A percentile compares a stretch with the other conserved stretches of the same genome.
Conservation (phyloP, 2,329 filamentous ascomycete genomes). For the Fusarium subtropicale region DNA sequence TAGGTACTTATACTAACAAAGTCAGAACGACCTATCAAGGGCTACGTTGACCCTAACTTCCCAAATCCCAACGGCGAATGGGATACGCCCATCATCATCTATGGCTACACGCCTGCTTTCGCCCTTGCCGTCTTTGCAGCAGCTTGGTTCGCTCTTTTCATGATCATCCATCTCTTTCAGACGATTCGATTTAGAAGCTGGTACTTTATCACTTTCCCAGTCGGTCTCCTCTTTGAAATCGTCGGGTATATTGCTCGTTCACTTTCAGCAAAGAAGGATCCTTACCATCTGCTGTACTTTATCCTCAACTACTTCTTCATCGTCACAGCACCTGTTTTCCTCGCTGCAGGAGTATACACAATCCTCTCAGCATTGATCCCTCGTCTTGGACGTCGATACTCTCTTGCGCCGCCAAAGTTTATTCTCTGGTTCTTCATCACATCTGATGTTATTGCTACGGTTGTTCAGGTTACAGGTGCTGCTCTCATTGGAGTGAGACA, state of each 20-base stretch:
- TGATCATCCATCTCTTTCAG: conserved; percentile 54
- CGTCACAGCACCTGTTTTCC: conserved; percentile 68
- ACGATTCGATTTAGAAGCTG: conserved; percentile 55
- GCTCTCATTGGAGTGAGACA: conserved; percentile 63
- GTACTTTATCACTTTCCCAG: conserved; percentile 60
- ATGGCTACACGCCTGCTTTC: conserved; percentile 62
- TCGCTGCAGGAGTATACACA: conserved; percentile 67
- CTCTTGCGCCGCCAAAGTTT: conserved; percentile 58
- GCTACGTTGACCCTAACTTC: conserved; percentile 65
- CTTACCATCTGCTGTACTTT: conserved; percentile 66
- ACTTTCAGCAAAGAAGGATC: conserved; percentile 61
- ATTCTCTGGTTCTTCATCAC: conserved; percentile 67
- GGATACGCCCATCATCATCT: conserved; percentile 63
- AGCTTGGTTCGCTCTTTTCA: conserved; percentile 57
- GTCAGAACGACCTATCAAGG: conserved; percentile 32
- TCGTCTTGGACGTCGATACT: conserved; percentile 56
- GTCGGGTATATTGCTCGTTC: conserved; percentile 62
- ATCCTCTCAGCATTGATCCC: conserved; percentile 63
- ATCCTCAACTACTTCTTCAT: conserved; percentile 72
- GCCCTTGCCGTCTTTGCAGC: conserved; percentile 57
- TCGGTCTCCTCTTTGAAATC: conserved; percentile 61
- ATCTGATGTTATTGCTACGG: conserved; percentile 64
- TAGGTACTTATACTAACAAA: neutral
- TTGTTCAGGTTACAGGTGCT: conserved; percentile 65
- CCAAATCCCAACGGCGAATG: conserved; percentile 59